Conservation (phyloP, 148 eudicot species). For the Talinum fruticosum region DNA sequence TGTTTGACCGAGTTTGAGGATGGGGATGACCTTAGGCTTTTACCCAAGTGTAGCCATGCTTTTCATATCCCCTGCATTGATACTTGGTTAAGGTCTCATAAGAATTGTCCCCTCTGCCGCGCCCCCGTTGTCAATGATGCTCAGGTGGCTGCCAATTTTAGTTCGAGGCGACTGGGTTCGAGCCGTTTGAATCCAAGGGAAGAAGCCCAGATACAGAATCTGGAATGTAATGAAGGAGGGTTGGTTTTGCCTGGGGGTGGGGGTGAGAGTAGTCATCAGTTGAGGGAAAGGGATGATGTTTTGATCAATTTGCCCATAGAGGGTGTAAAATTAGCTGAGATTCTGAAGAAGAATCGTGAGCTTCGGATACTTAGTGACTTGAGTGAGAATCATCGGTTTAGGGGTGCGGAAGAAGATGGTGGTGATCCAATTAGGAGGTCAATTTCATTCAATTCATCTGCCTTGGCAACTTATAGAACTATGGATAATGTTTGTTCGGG, state of each 20-base stretch:
- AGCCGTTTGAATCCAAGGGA: conserved; percentile 4
- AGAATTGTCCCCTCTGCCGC: conserved; percentile 66
- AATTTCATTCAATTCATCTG: conserved; percentile 45
- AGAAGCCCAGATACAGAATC: conserved; percentile 7
- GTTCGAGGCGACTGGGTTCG: conserved; percentile 4
- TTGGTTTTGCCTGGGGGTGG: background rate
- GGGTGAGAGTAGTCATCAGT: conserved; percentile 22
- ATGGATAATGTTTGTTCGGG: conserved; percentile 17
- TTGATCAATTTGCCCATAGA: conserved; percentile 26
- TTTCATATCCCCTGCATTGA: conserved; percentile 59
- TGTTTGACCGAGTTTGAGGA: conserved; percentile 61
- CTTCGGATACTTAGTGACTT: conserved; percentile 47
- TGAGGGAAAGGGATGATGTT: conserved; percentile 13
- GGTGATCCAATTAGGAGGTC: conserved; percentile 45
- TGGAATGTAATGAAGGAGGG: conserved; percentile 4
- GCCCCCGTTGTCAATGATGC: conserved; percentile 40
- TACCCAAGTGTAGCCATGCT: conserved; percentile 73
- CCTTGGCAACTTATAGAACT: conserved; percentile 21
- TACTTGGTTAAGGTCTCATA: conserved; percentile 60
- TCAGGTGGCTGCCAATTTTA: background rate
- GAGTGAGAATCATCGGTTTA: conserved; percentile 35
- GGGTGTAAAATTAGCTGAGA: conserved; percentile 20
- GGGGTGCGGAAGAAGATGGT: conserved; percentile 18
- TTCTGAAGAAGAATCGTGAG: conserved; percentile 22
- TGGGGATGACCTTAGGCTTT: conserved; percentile 51